A percentile compares a stretch with the other conserved stretches of the same genome.
Evolutionary conservation across 495 filamentous ascomycete genomes (phyloP).

Genomic region (Thozetella sp.): DNA sequence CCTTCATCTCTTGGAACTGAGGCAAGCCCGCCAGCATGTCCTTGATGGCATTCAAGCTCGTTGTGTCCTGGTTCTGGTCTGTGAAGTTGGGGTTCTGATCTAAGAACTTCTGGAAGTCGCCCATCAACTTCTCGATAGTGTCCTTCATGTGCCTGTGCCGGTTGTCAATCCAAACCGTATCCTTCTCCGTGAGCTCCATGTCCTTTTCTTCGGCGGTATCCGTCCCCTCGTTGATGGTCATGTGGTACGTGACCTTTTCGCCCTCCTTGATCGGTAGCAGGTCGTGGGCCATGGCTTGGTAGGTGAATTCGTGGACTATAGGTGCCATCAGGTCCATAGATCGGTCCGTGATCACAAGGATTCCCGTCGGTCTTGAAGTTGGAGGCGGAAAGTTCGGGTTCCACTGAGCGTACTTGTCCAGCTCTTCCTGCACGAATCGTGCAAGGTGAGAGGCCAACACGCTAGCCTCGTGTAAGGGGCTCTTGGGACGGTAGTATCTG

Average conservation of each 20-base stretch:
- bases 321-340: slow-evolving; percentile 90
- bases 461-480: slow-evolving; percentile 79
- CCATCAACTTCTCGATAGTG: slow-evolving; percentile 89
- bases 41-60: slow-evolving; percentile 87
- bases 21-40: slow-evolving; percentile 95
- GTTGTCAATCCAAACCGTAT: slow-evolving; percentile 91
- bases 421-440: slow-evolving; percentile 85
- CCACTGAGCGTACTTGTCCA: slow-evolving; percentile 82
- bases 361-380: slow-evolving; percentile 77
- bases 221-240: slow-evolving; percentile 70
- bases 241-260: slow-evolving; percentile 85
- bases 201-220: slow-evolving; percentile 77
- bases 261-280: slow-evolving; percentile 83
- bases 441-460: slow-evolving; percentile 87
- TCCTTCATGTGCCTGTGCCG: slow-evolving; percentile 97
- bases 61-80: slow-evolving; percentile 64
- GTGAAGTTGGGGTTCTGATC: slow-evolving; percentile 93
- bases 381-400: slow-evolving; percentile 83
- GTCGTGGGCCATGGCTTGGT: slow-evolving; percentile 97
- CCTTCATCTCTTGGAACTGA: slow-evolving; percentile 92
- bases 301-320: slow-evolving; percentile 93
- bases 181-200: slow-evolving; percentile 85
- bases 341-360: slow-evolving; percentile 85
- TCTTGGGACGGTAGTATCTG: slow-evolving; percentile 80
- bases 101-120: slow-evolving; percentile 90